A percentile compares a stretch with the other conserved stretches of the same genome.
These are phyloP conservation scores for Quercus phellos DNA, from an alignment of 331 rosid species.

Conservation along the genomic window DNA sequence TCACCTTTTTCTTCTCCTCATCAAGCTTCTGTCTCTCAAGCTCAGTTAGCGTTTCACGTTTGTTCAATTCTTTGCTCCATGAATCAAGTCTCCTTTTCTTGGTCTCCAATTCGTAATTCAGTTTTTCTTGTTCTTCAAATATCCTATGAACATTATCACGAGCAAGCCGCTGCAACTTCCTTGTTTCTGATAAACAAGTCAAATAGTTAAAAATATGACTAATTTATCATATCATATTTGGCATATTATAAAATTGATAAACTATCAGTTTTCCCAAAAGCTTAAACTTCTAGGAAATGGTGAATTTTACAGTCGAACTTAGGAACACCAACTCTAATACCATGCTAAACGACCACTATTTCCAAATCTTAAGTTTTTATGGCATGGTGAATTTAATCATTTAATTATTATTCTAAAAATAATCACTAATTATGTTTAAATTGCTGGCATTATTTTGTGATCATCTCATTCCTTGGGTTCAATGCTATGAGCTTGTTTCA, in stretches of 20 bases:
- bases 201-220: neutral
- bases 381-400: too few species aligned
- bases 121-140: conserved; percentile 75
- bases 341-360: too few species aligned
- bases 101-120: conserved; percentile 65
- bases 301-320: too few species aligned
- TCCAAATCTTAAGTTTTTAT: too few species aligned
- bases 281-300: too few species aligned
- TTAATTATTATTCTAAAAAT: too few species aligned
- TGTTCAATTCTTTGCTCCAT: conserved; percentile 79
- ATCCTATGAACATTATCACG: conserved; percentile 55
- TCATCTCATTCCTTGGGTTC: neutral
- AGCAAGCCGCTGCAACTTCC: conserved; percentile 64
- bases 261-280: too few species aligned
- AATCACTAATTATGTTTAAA: too few species aligned
- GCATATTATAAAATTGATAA: neutral
- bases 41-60: conserved; percentile 78
- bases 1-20: conserved; percentile 83
- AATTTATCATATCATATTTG: neutral
- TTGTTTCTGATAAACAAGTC: conserved; percentile 52
- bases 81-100: conserved; percentile 72
- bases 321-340: too few species aligned
- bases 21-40: conserved; percentile 82
- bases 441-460: neutral
- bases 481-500: neutral